These are phyloP conservation scores for Kodamaea sp. DNA, from an alignment of 1,139 yeast species.

Conservation along the genomic window DNA sequence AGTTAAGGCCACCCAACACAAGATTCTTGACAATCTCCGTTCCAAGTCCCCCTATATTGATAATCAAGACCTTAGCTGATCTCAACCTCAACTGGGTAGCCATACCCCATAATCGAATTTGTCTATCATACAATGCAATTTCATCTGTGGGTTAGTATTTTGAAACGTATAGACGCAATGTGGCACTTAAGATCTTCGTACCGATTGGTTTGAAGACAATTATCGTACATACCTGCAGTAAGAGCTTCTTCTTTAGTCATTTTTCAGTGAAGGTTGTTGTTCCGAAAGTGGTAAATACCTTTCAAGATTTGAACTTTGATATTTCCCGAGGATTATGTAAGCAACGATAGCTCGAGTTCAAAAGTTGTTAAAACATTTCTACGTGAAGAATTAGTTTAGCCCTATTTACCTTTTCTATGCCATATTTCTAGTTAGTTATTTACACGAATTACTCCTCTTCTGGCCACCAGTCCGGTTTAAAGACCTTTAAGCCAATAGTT, in stretches of 20 bases:
- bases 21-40: slow-evolving; percentile 82
- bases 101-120: slow-evolving; percentile 94
- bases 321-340: no score
- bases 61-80: slow-evolving; percentile 66
- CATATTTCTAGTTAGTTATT: neutral
- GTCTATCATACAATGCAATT: slow-evolving; percentile 91
- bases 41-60: slow-evolving; percentile 72
- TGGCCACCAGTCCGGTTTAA: slow-evolving; percentile 73
- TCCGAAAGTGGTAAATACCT: no score
- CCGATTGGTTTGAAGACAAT: no score
- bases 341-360: no score
- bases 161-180: no score
- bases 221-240: slow-evolving; percentile 14
- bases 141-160: slow-evolving; percentile 53
- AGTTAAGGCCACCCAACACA: slow-evolving; percentile 86
- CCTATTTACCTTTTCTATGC: no score
- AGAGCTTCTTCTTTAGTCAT: slow-evolving; percentile 13
- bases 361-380: no score
- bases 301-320: no score
- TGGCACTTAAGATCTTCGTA: no score
- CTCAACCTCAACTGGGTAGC: slow-evolving; percentile 86
- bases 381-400: no score
- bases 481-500: slow-evolving; percentile 45
- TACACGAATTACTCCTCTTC: slow-evolving; percentile 15
- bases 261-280: no score